Base-by-base conservation (phyloP, 257 asterid species). In the Solanum ahanhuiri region DNA sequence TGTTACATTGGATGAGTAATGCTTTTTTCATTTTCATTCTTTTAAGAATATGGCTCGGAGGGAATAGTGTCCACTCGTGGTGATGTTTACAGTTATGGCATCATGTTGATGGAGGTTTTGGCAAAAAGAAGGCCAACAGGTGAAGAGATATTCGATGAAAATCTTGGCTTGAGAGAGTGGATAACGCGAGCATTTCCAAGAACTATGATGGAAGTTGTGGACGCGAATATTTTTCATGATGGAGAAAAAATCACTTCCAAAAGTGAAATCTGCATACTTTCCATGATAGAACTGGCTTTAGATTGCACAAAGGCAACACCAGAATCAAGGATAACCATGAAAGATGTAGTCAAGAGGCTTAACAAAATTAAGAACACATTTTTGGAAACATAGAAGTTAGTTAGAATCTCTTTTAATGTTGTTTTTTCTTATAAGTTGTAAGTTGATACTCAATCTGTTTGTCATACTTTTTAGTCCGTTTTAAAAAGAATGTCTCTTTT, bases 81-180 rank as follows among this genome's bases (percentile, higher is more conserved):
- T 6, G 91, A 90, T 70, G 89, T 87, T 77, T 90, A 85, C 48
- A 90, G 92, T 34, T 88, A 85, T 18, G 92, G 92, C 18, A 87
- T 90, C 41, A 54, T 88, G 89, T 37, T 88, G 81, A 84, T 90
- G 34, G 92, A 90, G 86, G 87, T 90, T 82, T 88, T 84, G 34
- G 87, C 92, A 3, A 70, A 86, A 35, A 88, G 87, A 72, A 88
- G 75, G 82, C 92, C 91, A 10, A 87, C 89, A 8, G 88, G 86
- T n/a, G 82, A 75, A 33, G 89, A 77, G 43, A 83, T 90, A 87
- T 88, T 86, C 67, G 43, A 51, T 6, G 90, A 70, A 12, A 87
- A 81, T 41, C 41, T 85, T 85, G 88, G 71, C 72, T 58, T 88
- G 60, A 88, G 88, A 35, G 66, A 85, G 23, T 91, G 90, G 91